These are phyloP conservation scores for Ceratocystiopsis sp. DNA, from an alignment of 2,329 filamentous ascomycete genomes.

Conservation along the genomic window DNA sequence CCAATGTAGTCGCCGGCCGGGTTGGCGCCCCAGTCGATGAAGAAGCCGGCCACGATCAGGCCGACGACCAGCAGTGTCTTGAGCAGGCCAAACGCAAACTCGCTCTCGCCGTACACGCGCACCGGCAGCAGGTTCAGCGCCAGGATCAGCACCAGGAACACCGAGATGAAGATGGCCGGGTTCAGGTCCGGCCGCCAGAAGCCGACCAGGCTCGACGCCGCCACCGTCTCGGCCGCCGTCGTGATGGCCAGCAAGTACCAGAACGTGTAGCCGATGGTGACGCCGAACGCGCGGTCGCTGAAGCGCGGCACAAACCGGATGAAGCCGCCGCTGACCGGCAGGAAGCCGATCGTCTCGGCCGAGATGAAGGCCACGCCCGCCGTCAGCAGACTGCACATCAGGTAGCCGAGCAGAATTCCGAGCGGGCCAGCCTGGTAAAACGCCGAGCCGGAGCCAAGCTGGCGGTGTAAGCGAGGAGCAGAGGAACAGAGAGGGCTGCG, in stretches of 20 bases:
- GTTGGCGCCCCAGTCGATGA: conserved; percentile 41
- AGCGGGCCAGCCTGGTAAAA: no score
- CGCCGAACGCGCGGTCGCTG: not conserved
- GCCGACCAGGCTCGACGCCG: not conserved
- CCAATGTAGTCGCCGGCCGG: conserved; percentile 36
- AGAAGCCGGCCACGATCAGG: conserved; percentile 41
- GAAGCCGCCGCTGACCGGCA: conserved; percentile 1
- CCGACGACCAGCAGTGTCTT: no score
- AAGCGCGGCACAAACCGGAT: conserved; percentile 1
- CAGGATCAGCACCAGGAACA: not conserved
- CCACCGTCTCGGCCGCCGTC: conserved; percentile 1
- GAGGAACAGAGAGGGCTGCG: no score
- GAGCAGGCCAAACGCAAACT: no score
- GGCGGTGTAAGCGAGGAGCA: no score
- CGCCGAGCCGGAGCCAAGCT: no score
- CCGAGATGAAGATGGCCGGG: not conserved
- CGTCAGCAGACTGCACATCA: no score
- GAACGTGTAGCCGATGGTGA: conserved; percentile 1
- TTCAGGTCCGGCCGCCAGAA: conserved; percentile 2
- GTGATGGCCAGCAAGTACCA: conserved; percentile 2
- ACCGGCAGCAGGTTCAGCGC: not conserved
- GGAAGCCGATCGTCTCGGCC: conserved; percentile 1
- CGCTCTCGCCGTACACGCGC: no score
- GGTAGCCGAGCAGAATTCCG: no score
- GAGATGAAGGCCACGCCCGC: not conserved